Percentiles rank a stretch among this genome's conserved stretches.
phyloP scores from a whole-genome alignment of 208 protist genomes.

The Acanthamoeba royreba region DNA sequence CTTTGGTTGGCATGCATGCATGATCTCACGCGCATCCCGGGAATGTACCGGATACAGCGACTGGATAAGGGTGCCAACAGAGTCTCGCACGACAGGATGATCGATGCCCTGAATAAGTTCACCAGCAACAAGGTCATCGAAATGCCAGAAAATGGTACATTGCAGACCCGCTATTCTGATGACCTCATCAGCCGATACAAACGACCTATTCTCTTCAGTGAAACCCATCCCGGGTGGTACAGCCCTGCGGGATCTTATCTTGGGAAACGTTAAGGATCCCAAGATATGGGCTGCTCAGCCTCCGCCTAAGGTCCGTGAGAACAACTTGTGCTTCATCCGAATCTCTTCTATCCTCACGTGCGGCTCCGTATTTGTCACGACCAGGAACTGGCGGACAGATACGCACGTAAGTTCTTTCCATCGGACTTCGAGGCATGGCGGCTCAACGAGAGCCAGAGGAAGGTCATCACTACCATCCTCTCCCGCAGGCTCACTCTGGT shows the following conservation, averaged over 20 bases:
- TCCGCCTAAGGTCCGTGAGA: background rate
- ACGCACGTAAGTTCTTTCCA: background rate
- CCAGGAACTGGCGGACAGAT: background rate
- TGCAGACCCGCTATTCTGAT: no score
- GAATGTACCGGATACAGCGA: no score
- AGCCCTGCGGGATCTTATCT: background rate
- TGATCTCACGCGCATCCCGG: no score
- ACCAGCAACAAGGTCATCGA: background rate
- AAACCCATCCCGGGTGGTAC: background rate
- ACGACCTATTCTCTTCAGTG: background rate
- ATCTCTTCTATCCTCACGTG: no score
- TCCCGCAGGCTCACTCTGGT: background rate
- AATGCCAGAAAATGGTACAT: background rate
- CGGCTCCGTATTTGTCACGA: no score
- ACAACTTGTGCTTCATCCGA: no score
- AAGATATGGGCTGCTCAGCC: background rate
- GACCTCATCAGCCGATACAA: no score
- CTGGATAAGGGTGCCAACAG: slow-evolving; percentile 40
- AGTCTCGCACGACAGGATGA: slow-evolving; percentile 46
- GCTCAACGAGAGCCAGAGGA: slow-evolving; percentile 37
- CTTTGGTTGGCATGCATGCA: no score
- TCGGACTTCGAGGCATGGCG: background rate
- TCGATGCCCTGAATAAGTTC: slow-evolving; percentile 20
- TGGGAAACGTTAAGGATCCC: slow-evolving; percentile 16
- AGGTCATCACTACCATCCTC: background rate